Percentiles rank a stretch among this genome's conserved stretches.
phyloP scores from a whole-genome alignment of 2,329 filamentous ascomycete species.

The Sarocladium oryzae region DNA sequence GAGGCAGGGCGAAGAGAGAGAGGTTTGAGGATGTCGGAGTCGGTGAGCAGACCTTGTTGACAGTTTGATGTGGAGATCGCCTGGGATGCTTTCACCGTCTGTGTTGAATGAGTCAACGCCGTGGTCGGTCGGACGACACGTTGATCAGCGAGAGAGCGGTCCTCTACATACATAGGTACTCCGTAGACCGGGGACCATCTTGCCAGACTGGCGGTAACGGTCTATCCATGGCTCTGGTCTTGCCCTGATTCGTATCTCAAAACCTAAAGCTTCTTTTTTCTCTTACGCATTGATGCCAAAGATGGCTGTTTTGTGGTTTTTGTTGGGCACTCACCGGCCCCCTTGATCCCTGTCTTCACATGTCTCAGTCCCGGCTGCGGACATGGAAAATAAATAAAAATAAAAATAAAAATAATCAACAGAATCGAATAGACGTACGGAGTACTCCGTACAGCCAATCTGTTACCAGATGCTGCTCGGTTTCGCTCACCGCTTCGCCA shows the following conservation, averaged over 20 bases:
- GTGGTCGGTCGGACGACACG: too few species aligned
- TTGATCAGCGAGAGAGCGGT: too few species aligned
- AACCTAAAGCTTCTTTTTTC: not conserved
- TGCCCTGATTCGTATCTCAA: too few species aligned
- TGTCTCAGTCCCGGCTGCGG: constrained; percentile 1
- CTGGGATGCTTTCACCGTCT: not conserved
- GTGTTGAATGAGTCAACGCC: not conserved
- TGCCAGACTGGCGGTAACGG: too few species aligned
- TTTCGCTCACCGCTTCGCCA: not conserved
- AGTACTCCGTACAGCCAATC: too few species aligned
- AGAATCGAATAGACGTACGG: too few species aligned
- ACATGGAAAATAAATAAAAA: not conserved
- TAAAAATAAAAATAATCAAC: too few species aligned
- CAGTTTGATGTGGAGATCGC: not conserved
- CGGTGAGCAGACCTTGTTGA: not conserved
- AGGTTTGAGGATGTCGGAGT: not conserved
- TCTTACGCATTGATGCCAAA: not conserved
- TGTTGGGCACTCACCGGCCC: not conserved
- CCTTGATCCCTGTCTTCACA: constrained; percentile 2
- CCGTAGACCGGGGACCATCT: too few species aligned
- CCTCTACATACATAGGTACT: too few species aligned
- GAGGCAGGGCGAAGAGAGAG: not conserved
- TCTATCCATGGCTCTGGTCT: too few species aligned
- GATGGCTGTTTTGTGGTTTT: not conserved
- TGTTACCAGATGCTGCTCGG: too few species aligned